Percentiles rank a stretch among this genome's conserved stretches.
These are phyloP conservation scores for Protomyces gravidus DNA, from an alignment of 1,139 yeast species.

Conservation along the genomic window DNA sequence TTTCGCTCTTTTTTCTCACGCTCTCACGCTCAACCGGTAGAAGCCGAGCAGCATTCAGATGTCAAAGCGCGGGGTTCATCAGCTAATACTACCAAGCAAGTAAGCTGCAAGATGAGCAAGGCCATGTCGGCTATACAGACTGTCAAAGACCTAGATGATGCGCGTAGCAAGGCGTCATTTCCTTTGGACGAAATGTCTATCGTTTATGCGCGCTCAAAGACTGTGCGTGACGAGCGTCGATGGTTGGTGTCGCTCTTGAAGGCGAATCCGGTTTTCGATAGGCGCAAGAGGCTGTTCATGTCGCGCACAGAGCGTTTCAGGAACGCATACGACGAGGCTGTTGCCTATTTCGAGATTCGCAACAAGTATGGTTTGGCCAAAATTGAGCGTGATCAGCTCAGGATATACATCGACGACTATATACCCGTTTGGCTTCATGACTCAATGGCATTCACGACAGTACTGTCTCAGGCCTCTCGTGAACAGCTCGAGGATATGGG, in stretches of 20 bases:
- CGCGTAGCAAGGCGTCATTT: slow-evolving; percentile 8
- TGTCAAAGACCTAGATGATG: slow-evolving; percentile 8
- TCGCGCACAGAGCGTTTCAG: slow-evolving; percentile 17
- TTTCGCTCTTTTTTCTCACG: too few species aligned
- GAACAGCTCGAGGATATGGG: slow-evolving; percentile 25
- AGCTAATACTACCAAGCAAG: too few species aligned
- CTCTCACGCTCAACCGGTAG: too few species aligned
- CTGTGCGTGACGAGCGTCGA: slow-evolving; percentile 18
- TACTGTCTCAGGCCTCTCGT: slow-evolving; percentile 28
- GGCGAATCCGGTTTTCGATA: slow-evolving; percentile 11
- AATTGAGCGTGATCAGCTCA: slow-evolving; percentile 16
- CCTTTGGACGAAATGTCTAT: slow-evolving; percentile 10
- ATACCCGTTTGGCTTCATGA: slow-evolving; percentile 30
- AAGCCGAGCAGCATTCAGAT: too few species aligned
- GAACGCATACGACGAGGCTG: slow-evolving; percentile 22
- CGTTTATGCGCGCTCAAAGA: slow-evolving; percentile 15
- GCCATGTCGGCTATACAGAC: slow-evolving; percentile 17
- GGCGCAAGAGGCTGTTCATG: slow-evolving; percentile 23
- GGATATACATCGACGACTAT: slow-evolving; percentile 22
- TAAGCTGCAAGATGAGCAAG: too few species aligned
- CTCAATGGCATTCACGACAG: slow-evolving; percentile 27
- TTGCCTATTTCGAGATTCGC: slow-evolving; percentile 18
- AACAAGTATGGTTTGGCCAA: slow-evolving; percentile 17
- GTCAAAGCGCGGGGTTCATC: too few species aligned
- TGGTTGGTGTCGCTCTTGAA: slow-evolving; percentile 23